Evolutionary conservation across 225 moss, liverwort and hornwort species (phyloP).

Genomic region (Ulota crispa): DNA sequence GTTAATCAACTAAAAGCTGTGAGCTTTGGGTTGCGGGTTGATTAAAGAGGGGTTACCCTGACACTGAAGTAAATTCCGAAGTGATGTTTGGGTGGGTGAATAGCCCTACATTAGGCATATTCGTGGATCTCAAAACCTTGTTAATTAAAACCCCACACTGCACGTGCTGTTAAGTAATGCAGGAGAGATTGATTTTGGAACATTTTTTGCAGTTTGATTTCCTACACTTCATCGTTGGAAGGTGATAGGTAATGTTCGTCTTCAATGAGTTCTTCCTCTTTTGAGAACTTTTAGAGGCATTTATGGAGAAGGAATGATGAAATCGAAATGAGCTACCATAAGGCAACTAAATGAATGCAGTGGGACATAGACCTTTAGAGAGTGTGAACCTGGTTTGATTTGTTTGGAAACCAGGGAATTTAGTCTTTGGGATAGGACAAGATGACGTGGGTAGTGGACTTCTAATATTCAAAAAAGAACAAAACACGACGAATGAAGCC

Average conservation of each 20-base stretch:
- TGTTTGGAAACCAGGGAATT: neutral
- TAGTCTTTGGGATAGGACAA: neutral
- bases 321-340: no score
- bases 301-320: no score
- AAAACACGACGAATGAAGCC: neutral
- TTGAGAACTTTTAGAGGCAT: no score
- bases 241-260: no score
- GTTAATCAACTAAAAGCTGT: slow-evolving; percentile 25
- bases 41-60: neutral
- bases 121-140: neutral
- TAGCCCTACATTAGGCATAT: slow-evolving; percentile 23
- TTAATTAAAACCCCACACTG: neutral
- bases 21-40: neutral
- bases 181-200: no score
- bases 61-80: slow-evolving; percentile 18
- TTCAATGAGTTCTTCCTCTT: no score
- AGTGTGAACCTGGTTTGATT: neutral
- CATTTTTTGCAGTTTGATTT: no score
- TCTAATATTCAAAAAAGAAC: neutral
- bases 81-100: slow-evolving; percentile 10
- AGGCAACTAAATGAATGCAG: neutral
- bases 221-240: no score
- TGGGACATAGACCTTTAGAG: neutral
- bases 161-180: no score
- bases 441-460: neutral